These are phyloP conservation scores for Aquilaria yunnanensis DNA, from an alignment of 345 rosid genomes.

Conservation along the genomic window DNA sequence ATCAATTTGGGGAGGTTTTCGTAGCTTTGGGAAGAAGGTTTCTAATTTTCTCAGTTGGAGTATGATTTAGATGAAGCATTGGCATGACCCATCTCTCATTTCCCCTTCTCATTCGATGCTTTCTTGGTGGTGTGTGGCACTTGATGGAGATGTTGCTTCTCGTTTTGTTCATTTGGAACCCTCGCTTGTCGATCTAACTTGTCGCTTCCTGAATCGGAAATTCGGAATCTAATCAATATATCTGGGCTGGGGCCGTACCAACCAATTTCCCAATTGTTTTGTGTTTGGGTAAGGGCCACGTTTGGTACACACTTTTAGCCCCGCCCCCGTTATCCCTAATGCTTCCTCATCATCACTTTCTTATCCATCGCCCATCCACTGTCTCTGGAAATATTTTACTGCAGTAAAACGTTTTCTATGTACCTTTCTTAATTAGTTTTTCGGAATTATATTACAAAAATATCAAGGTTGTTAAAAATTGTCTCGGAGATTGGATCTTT, in stretches of 20 bases:
- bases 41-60: neutral
- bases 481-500: too few relatives aligned
- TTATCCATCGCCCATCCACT: too few relatives aligned
- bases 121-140: neutral
- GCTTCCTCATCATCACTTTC: too few relatives aligned
- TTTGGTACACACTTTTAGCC: neutral
- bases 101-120: neutral
- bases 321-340: neutral
- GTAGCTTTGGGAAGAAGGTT: constrained; percentile 13
- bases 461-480: too few relatives aligned
- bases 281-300: constrained; percentile 9
- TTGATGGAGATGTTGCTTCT: constrained; percentile 19
- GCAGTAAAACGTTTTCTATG: too few relatives aligned
- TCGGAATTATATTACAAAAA: too few relatives aligned
- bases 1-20: too few relatives aligned
- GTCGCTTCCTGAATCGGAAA: neutral
- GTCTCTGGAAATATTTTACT: too few relatives aligned
- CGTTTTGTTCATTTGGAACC: neutral
- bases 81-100: neutral
- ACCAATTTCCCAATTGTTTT: neutral
- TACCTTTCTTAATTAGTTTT: too few relatives aligned
- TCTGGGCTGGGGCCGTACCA: neutral
- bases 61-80: too few relatives aligned
- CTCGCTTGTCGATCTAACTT: neutral
- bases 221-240: neutral